phyloP scores from a whole-genome alignment of 768 basidiomycete genomes.

The Phanerodontia chrysosporium region DNA sequence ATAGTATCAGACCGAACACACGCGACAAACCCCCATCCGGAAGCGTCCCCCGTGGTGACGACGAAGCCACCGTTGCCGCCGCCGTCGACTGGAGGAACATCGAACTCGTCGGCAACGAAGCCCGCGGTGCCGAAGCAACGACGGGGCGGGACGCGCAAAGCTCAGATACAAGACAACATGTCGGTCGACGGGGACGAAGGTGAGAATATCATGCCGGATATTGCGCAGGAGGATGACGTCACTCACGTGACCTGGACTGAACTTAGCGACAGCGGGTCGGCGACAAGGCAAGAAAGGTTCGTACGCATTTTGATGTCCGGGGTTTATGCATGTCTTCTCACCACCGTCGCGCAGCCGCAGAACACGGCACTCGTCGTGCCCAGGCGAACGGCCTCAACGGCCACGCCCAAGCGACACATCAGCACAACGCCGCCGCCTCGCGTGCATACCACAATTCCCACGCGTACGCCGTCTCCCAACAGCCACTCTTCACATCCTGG shows the following conservation, averaged over 20 bases:
- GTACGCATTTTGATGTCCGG: slow-evolving; percentile 31
- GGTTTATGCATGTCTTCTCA: slow-evolving; percentile 17
- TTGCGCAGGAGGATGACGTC: slow-evolving; percentile 17
- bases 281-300: slow-evolving; percentile 27
- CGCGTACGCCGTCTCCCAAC: slow-evolving; percentile 75
- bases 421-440: slow-evolving; percentile 33
- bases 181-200: slow-evolving; percentile 61
- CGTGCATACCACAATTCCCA: slow-evolving; percentile 76
- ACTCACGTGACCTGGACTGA: slow-evolving; percentile 29
- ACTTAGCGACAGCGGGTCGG: slow-evolving; percentile 5
- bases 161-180: slow-evolving; percentile 25
- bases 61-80: slow-evolving; percentile 18
- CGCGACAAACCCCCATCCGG: slow-evolving; percentile 27
- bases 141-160: slow-evolving; percentile 27
- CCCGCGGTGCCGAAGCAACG: slow-evolving; percentile 20
- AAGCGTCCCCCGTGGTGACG: slow-evolving; percentile 28
- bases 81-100: slow-evolving; percentile 20
- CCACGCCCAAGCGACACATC: slow-evolving; percentile 30
- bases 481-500: slow-evolving; percentile 82
- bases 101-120: slow-evolving; percentile 22
- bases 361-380: slow-evolving; percentile 47
- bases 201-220: slow-evolving; percentile 24
- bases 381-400: slow-evolving; percentile 35
- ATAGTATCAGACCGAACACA: slow-evolving; percentile 57
- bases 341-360: slow-evolving; percentile 27